A percentile compares a stretch with the other conserved stretches of the same genome.
Evolutionary conservation across 805 yeast genomes (phyloP).

Genomic region (Metschnikowia vanudenii): DNA sequence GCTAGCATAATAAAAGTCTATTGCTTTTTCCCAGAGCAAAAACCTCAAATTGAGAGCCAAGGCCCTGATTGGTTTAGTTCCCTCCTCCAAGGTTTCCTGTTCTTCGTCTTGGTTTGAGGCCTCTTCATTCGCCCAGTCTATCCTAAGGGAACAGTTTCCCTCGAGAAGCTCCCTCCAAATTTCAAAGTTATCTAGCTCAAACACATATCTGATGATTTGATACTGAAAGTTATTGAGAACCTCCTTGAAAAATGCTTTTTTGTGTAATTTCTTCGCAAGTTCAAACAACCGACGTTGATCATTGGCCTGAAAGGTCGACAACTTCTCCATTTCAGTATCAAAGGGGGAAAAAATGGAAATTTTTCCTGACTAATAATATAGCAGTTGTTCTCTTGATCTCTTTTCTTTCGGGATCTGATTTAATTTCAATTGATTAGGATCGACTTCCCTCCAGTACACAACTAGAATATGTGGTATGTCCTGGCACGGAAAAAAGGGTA

Average conservation of each 20-base stretch:
- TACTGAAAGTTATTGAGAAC: slow-evolving; percentile 54
- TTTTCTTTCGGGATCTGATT: too few species aligned
- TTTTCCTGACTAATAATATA: too few species aligned
- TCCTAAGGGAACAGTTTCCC: slow-evolving; percentile 32
- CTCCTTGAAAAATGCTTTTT: slow-evolving; percentile 31
- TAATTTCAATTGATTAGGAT: too few species aligned
- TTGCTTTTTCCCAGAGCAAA: slow-evolving; percentile 69
- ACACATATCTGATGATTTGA: slow-evolving; percentile 46
- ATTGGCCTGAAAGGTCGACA: slow-evolving; percentile 37
- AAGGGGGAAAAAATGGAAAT: not conserved
- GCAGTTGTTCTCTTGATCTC: too few species aligned
- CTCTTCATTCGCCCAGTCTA: slow-evolving; percentile 16
- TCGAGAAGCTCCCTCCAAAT: slow-evolving; percentile 50
- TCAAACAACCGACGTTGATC: slow-evolving; percentile 32
- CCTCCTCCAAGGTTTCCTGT: slow-evolving; percentile 45
- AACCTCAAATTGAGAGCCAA: slow-evolving; percentile 65
- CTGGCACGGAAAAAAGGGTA: too few species aligned
- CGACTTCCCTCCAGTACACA: too few species aligned
- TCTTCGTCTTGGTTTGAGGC: slow-evolving; percentile 12
- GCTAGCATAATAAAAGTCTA: slow-evolving; percentile 43
- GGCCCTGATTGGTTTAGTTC: slow-evolving; percentile 27
- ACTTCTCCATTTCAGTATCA: slow-evolving; percentile 31
- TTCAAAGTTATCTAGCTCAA: slow-evolving; percentile 33
- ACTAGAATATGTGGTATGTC: too few species aligned
- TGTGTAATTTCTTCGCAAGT: slow-evolving; percentile 35